Evolutionary conservation across 257 asterid genomes (phyloP).

Genomic region (Solanum dulcamara): DNA sequence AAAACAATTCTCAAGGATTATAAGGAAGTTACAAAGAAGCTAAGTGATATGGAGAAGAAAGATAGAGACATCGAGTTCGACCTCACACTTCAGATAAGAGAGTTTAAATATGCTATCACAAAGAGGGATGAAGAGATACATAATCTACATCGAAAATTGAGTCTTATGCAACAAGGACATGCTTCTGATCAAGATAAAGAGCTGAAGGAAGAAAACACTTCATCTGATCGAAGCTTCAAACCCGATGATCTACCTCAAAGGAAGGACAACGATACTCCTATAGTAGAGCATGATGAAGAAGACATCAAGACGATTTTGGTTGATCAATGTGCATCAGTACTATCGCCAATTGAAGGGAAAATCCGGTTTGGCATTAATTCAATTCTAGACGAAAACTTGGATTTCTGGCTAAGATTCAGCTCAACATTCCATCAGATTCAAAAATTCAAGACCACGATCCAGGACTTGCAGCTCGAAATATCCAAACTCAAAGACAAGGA

Average conservation of each 20-base stretch:
- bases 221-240: constrained; percentile 10
- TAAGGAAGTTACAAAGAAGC: constrained; percentile 69
- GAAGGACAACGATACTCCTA: background rate
- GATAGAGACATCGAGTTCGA: constrained; percentile 50
- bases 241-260: constrained; percentile 2
- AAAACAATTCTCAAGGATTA: constrained; percentile 54
- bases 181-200: background rate
- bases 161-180: constrained; percentile 6
- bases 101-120: constrained; percentile 39
- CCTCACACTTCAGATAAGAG: constrained; percentile 48
- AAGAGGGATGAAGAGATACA: constrained; percentile 70
- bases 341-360: constrained; percentile 30
- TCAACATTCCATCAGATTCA: constrained; percentile 35
- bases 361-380: constrained; percentile 39
- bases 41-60: constrained; percentile 51
- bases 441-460: constrained; percentile 30
- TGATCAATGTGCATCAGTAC: constrained; percentile 10
- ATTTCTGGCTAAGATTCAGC: constrained; percentile 61
- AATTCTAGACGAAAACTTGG: constrained; percentile 34
- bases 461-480: constrained; percentile 19
- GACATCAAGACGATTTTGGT: constrained; percentile 9
- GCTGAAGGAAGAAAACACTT: background rate
- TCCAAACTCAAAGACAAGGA: constrained; percentile 18
- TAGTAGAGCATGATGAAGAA: constrained; percentile 16
- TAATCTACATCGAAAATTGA: constrained; percentile 29